These are phyloP conservation scores for Penicillium griseofulvum DNA, from an alignment of 2,329 filamentous ascomycete species.

Conservation along the genomic window DNA sequence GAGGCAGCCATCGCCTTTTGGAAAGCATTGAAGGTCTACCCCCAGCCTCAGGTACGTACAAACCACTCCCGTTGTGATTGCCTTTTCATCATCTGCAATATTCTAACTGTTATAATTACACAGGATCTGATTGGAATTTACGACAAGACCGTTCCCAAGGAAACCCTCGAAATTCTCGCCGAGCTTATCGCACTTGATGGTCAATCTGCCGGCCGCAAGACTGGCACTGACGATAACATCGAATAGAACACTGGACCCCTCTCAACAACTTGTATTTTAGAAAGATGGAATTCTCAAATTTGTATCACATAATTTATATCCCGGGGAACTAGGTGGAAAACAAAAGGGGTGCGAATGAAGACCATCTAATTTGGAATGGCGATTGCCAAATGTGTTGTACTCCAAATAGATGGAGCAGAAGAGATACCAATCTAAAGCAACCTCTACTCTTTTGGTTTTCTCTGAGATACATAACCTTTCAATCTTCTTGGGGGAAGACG, in stretches of 20 bases:
- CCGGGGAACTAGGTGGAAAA: neutral
- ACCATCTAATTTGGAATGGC: neutral
- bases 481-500: neutral
- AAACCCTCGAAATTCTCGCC: slow-evolving; percentile 90
- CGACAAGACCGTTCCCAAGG: slow-evolving; percentile 97
- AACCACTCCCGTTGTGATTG: neutral
- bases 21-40: slow-evolving; percentile 98
- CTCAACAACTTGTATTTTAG: slow-evolving; percentile 12
- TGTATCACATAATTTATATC: slow-evolving; percentile 10
- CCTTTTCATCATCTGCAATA: neutral
- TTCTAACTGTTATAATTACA: neutral
- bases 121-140: slow-evolving; percentile 89
- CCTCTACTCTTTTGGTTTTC: neutral
- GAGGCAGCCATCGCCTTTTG: slow-evolving; percentile 95
- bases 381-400: neutral
- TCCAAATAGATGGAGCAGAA: neutral
- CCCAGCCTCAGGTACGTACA: slow-evolving; percentile 58
- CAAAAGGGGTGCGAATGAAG: neutral
- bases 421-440: neutral
- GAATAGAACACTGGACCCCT: slow-evolving; percentile 28
- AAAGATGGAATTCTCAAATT: slow-evolving; percentile 8
- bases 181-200: slow-evolving; percentile 94
- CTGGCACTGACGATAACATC: slow-evolving; percentile 34
- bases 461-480: neutral
- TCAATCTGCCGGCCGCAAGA: slow-evolving; percentile 30